Base-by-base conservation (phyloP, 257 asterid genomes). In the Nicotiana sylvestris region DNA sequence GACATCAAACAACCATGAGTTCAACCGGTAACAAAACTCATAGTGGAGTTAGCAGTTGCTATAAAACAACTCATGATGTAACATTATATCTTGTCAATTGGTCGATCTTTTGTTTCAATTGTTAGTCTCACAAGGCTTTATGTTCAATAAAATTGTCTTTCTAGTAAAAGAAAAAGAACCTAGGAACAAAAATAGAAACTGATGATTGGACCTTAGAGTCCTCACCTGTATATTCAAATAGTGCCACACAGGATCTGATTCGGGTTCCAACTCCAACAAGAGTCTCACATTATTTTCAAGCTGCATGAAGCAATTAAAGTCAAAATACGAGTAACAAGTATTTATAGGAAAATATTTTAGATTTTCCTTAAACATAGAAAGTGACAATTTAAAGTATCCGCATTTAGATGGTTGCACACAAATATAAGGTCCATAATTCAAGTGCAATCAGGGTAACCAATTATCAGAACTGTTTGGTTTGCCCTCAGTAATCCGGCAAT, bases 221-320 rank as follows among this genome's bases (percentile, higher is more conserved):
- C 94, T 84, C 81, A 94, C 99, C 97, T 96, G 97, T 86, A 94
- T 89, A 82, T 86, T 94, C 84, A 96, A 87, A 92, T 96, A 96
- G 88, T 93, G 97, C 92, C 95, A 92, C 67, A 94, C 93, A 82
- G 99, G 99, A 92, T 96, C 98, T n/a, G 98, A 91, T 84, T 93
- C 99, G 13, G 99, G 97, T 69, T 96, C 99, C 88, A 96, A 96
- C 91, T 96, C 99, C 96, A 92, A 82, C 79, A 96, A 86, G 87
- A 94, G 97, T 79, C 99, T 91, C 87, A 93, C 97, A 25, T 88
- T 91, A 88, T 96, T 96, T 90, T 96, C 99, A 88, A 96, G 99
- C 99, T 96, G 85, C 93, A 93, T 18, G 84, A 92, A 83, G 81
- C 86, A 87, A 78, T 83, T 88, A 79, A 83, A 85, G 46, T 46